These are phyloP conservation scores for Pestalotiopsis fici DNA, from an alignment of 2,329 filamentous ascomycete species.

Conservation along the genomic window DNA sequence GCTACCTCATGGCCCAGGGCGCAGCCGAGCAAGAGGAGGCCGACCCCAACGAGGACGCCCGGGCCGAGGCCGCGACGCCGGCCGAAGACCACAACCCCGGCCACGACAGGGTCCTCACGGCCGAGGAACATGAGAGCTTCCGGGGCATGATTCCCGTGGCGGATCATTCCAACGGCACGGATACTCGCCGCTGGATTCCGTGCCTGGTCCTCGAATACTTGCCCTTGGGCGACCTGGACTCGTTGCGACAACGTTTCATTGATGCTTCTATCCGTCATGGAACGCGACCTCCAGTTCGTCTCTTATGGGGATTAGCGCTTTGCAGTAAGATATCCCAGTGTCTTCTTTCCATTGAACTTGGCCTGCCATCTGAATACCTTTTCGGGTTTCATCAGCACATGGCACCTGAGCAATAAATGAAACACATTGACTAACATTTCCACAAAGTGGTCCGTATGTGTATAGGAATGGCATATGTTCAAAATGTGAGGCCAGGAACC, in stretches of 20 bases:
- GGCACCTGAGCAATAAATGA: no score
- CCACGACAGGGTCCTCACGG: background rate
- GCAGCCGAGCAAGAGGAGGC: background rate
- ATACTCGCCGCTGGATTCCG: background rate
- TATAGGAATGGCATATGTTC: background rate
- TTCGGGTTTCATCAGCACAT: no score
- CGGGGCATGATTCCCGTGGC: background rate
- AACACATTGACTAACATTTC: background rate
- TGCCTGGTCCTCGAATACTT: background rate
- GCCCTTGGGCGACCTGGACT: background rate
- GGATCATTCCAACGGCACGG: background rate
- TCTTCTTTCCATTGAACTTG: background rate
- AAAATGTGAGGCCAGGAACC: background rate
- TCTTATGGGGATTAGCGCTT: background rate
- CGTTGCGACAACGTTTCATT: background rate
- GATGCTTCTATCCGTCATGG: background rate
- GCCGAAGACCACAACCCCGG: background rate
- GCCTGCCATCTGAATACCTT: no score
- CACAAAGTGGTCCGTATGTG: background rate
- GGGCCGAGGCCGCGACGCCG: background rate
- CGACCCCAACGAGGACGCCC: background rate
- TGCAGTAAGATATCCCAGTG: background rate
- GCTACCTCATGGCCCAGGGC: background rate
- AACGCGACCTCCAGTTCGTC: background rate
- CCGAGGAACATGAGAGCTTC: background rate